Evolutionary conservation across 805 yeast species (phyloP), one percentile per base, ranked within the genome.

Genomic region (Kurtzmaniella fragi): DNA sequence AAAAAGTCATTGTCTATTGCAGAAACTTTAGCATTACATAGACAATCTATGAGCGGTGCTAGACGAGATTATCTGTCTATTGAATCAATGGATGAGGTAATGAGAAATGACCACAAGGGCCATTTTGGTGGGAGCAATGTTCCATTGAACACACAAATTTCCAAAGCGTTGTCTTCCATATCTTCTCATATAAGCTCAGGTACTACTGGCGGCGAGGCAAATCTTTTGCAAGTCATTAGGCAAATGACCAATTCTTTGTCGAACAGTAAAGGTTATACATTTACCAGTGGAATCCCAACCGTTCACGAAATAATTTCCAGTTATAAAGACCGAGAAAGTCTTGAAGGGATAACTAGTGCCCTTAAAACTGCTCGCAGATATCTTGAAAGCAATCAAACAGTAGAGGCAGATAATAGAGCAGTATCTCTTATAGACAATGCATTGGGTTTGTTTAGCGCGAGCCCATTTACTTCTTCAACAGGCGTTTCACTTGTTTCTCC

Each of bases 21-120:
- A 0, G 81, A 78, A 46, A 75, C 82, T 2, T 56, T 78, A 45
- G 84, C 84, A 0, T 48, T 75, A 38, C 75, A 74, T 43, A 56
- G 82, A 30, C 65, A 75, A 3, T 61, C 68, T 8, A 70, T 73
- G 73, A 52, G 56, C 1, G 57, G 48, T 3, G 50, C 49, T 0
- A 50, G 52, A 31, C 47, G 61, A 28, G 61, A 61, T 39, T 59
- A 59, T 39, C 52, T 63, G 0, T 38, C 57, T 8, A 54, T 58
- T 13, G 56, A 52, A 23, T 48, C 62, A 0, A 34, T 61, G 6
- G 63, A 57, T 8, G 61, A 54, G 23, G 47, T 51, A 2, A 32
- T 54, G 34, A 46, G 43, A 25, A 31, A 49, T 7, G 57, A 53
- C 17, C 17, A 38, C 28, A 28, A 42, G 35, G 15, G 29, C 39